Evolutionary conservation across 148 eudicot genomes (phyloP).

Genomic region (Suaeda aralocaspica): DNA sequence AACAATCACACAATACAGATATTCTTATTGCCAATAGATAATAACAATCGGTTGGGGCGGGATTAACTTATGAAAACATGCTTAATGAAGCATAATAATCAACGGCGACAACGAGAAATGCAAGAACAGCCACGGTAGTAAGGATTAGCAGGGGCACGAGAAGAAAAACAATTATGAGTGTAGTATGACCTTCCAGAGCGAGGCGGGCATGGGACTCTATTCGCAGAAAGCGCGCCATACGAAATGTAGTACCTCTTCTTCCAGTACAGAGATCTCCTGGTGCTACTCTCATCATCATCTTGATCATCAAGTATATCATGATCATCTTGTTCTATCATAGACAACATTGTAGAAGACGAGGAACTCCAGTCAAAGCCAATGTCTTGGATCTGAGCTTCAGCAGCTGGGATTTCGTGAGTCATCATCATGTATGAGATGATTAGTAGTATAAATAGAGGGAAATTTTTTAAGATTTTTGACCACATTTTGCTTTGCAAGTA

Average conservation of each 20-base stretch:
- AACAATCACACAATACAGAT: too few relatives aligned
- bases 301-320: neutral
- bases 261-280: conserved; percentile 58
- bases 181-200: conserved; percentile 88
- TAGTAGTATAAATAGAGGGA: too few relatives aligned
- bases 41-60: too few relatives aligned
- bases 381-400: neutral
- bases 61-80: too few relatives aligned
- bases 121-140: conserved; percentile 74
- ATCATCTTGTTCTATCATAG: neutral
- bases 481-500: too few relatives aligned
- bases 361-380: neutral
- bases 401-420: too few relatives aligned
- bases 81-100: too few relatives aligned
- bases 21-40: too few relatives aligned
- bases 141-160: conserved; percentile 59
- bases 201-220: conserved; percentile 69
- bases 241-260: conserved; percentile 55
- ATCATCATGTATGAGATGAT: too few relatives aligned
- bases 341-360: neutral
- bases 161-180: conserved; percentile 54
- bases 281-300: neutral
- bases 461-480: too few relatives aligned
- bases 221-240: conserved; percentile 69
- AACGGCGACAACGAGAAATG: conserved; percentile 75